These are phyloP conservation scores for Erythrobasidium yunnanense DNA, from an alignment of 768 basidiomycete species.

Conservation along the genomic window DNA sequence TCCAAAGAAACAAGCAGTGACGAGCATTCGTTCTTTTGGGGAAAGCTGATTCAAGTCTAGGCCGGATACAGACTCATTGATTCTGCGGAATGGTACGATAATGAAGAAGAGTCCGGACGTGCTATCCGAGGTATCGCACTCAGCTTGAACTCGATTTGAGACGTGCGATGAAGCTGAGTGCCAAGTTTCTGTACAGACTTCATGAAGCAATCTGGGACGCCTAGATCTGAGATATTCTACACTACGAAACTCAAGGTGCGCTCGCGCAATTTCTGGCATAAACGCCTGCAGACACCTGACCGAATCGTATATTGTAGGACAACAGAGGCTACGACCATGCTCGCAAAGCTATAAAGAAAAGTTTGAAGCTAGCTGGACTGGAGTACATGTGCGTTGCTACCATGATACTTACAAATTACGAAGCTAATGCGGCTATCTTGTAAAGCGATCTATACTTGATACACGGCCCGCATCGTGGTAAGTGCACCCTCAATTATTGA, in stretches of 20 bases:
- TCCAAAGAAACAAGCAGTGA: too few relatives aligned
- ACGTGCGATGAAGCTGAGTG: background rate
- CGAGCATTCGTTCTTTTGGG: too few relatives aligned
- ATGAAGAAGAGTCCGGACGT: conserved; percentile 56
- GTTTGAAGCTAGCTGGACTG: conserved; percentile 51
- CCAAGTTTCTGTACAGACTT: conserved; percentile 41
- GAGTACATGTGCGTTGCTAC: conserved; percentile 39
- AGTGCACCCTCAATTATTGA: background rate
- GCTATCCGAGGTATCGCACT: conserved; percentile 46
- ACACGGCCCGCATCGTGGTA: conserved; percentile 53
- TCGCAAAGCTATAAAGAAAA: conserved; percentile 49
- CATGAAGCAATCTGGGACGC: conserved; percentile 46
- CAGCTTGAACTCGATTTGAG: background rate
- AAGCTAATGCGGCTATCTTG: conserved; percentile 32
- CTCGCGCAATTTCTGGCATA: background rate
- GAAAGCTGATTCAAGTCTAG: too few relatives aligned
- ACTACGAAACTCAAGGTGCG: conserved; percentile 55
- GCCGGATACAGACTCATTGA: conserved; percentile 24
- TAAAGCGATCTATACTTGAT: conserved; percentile 62
- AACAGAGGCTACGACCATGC: conserved; percentile 51
- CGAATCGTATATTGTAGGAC: background rate
- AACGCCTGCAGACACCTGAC: conserved; percentile 22
- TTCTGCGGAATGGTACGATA: conserved; percentile 47
- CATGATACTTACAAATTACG: background rate
- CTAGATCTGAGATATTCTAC: conserved; percentile 56